phyloP scores from a whole-genome alignment of 305 asterid species.

The Striga hermonthica region DNA sequence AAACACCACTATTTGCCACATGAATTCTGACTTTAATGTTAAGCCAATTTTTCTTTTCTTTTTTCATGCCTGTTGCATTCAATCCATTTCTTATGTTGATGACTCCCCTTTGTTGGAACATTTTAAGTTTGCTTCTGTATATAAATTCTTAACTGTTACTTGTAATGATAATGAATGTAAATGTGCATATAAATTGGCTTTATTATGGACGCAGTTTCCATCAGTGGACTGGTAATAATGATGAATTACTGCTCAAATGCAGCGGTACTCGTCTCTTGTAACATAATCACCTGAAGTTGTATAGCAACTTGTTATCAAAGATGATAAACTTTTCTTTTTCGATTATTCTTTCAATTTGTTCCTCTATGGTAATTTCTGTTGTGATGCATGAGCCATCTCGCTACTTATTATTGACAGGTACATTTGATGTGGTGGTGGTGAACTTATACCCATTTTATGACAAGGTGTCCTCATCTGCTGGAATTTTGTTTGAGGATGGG shows the following conservation, averaged over 20 bases:
- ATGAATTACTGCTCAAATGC: no score
- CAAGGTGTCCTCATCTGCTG: slow-evolving; percentile 76
- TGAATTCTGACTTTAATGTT: not conserved
- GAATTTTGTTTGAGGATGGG: slow-evolving; percentile 82
- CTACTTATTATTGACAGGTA: slow-evolving; percentile 51
- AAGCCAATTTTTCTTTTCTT: no score
- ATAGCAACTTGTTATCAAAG: slow-evolving; percentile 2
- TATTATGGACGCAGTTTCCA: no score
- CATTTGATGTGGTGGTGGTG: slow-evolving; percentile 93
- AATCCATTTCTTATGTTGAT: no score
- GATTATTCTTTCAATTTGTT: slow-evolving; percentile 16
- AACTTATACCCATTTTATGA: slow-evolving; percentile 91
- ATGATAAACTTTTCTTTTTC: slow-evolving; percentile 1
- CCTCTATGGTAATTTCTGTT: slow-evolving; percentile 14
- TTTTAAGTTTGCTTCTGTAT: no score
- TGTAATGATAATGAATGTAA: no score
- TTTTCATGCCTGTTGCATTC: no score
- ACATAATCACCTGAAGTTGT: slow-evolving; percentile 2
- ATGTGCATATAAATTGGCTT: no score
- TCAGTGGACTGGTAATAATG: no score
- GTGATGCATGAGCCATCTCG: slow-evolving; percentile 26
- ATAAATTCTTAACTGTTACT: no score
- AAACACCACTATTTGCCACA: not conserved
- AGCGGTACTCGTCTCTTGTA: no score
- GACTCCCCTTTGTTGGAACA: no score